phyloP scores from a whole-genome alignment of 495 filamentous ascomycete species.

The Neurospora sp. region DNA sequence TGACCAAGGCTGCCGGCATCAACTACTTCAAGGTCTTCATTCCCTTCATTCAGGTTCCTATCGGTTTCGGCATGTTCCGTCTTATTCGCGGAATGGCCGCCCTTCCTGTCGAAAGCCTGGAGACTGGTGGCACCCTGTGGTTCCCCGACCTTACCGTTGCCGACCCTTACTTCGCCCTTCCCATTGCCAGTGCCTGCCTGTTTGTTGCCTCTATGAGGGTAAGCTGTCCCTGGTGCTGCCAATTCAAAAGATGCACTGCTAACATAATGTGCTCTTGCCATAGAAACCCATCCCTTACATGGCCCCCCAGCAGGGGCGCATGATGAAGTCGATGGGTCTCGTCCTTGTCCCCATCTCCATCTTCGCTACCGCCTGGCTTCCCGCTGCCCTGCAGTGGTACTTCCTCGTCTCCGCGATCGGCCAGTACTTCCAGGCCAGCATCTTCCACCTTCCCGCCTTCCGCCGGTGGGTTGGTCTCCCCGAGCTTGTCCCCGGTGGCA shows the following conservation, averaged over 20 bases:
- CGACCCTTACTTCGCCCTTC: constrained; percentile 73
- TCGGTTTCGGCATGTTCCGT: constrained; percentile 73
- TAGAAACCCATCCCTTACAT: constrained; percentile 26
- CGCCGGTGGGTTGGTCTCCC: constrained; percentile 40
- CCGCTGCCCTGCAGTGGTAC: constrained; percentile 61
- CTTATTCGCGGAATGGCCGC: constrained; percentile 61
- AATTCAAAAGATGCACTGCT: neutral
- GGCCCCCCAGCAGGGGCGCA: constrained; percentile 24
- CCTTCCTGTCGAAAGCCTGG: constrained; percentile 71
- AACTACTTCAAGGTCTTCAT: constrained; percentile 41
- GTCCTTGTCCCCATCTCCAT: constrained; percentile 53
- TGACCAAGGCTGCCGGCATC: constrained; percentile 47
- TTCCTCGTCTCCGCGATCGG: constrained; percentile 52
- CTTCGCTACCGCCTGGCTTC: constrained; percentile 51
- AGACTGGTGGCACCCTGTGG: constrained; percentile 63
- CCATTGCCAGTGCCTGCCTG: constrained; percentile 37
- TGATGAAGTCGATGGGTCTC: constrained; percentile 43
- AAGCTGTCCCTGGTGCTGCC: constrained; percentile 16
- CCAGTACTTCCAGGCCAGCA: constrained; percentile 45
- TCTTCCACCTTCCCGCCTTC: constrained; percentile 41
- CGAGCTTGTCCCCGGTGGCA: constrained; percentile 25
- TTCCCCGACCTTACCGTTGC: constrained; percentile 64
- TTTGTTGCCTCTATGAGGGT: constrained; percentile 51
- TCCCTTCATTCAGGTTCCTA: constrained; percentile 54
- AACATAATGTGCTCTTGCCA: neutral